Conservation (phyloP, 768 basidiomycete species). For the Phaffia tasmanica region DNA sequence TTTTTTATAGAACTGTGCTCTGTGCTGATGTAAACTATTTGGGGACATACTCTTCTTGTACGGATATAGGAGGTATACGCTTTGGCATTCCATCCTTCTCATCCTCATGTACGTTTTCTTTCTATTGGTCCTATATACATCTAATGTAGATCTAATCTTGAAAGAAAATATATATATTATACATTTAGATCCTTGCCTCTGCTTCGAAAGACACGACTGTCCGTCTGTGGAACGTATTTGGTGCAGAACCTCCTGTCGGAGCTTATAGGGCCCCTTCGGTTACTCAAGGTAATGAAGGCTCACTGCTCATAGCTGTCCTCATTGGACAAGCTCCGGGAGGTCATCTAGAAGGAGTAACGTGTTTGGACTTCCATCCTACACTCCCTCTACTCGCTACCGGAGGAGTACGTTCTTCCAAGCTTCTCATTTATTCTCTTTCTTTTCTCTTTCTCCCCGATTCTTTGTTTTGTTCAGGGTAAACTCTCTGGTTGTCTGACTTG, state of each 20-base stretch:
- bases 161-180: neutral
- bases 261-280: conserved; percentile 12
- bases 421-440: neutral
- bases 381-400: conserved; percentile 17
- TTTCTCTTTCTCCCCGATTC: too few species aligned
- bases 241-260: conserved; percentile 3
- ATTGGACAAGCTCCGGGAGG: conserved; percentile 15
- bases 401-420: conserved; percentile 8
- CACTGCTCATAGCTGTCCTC: conserved; percentile 2
- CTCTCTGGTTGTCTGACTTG: neutral
- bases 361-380: conserved; percentile 18
- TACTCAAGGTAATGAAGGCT: conserved; percentile 19
- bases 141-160: too few species aligned
- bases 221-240: conserved; percentile 34
- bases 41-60: neutral
- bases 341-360: conserved; percentile 15
- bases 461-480: neutral
- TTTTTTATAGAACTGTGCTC: neutral
- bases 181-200: conserved; percentile 32
- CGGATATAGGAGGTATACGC: conserved; percentile 27
- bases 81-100: conserved; percentile 26
- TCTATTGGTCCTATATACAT: neutral
- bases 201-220: conserved; percentile 32
- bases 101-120: conserved; percentile 16
- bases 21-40: neutral